Evolutionary conservation across 2,329 filamentous ascomycete genomes (phyloP), one percentile per base, ranked within the genome.

Genomic region (Geosmithia flava): DNA sequence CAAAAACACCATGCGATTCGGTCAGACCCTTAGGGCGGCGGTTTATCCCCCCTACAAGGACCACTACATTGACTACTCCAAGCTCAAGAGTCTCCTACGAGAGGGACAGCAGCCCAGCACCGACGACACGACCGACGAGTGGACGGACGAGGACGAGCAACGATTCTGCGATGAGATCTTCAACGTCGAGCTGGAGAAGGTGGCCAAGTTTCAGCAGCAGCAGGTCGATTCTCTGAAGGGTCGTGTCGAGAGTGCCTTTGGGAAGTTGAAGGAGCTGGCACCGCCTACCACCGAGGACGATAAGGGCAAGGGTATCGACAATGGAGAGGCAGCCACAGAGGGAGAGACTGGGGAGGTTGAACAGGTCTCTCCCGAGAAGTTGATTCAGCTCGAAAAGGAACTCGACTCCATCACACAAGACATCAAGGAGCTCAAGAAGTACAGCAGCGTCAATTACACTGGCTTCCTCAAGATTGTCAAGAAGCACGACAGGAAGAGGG

Each of bases 381-480:
- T 94, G 47, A 80, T 81, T 54, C 78, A 87, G 56, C 81, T 91
- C 40, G 75, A 93, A 59, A 66, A 71, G 45, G 88, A 96, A 69
- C 77, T 97, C 49, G 91, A 97, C 64, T 68, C 69, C 48, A 93
- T 97, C 65, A 93, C 87, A 33, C 87, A 87, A 62, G 88, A 96
- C 66, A 83, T 94, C 59, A 91, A 85, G 63, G 87, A 95, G 71
- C 76, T 98, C 56, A 93, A 95, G 68, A 93, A 87, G 65, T 98
- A 93, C 69, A 93, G 88, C 66, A 86, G 84, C 54, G 83, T 96
- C 70, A 98, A 98, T 70, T 98, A 96, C 67, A 95, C 93, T 6
- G 93, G 89, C 45, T 95, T 97, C 67, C 77, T 96, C 61, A 98
- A 98, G 74, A 95, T 95, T 45, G 89, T 89, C 49, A 98, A 98